Base-by-base conservation (phyloP, 2,329 filamentous ascomycete genomes). In the Davidsoniella virescens region DNA sequence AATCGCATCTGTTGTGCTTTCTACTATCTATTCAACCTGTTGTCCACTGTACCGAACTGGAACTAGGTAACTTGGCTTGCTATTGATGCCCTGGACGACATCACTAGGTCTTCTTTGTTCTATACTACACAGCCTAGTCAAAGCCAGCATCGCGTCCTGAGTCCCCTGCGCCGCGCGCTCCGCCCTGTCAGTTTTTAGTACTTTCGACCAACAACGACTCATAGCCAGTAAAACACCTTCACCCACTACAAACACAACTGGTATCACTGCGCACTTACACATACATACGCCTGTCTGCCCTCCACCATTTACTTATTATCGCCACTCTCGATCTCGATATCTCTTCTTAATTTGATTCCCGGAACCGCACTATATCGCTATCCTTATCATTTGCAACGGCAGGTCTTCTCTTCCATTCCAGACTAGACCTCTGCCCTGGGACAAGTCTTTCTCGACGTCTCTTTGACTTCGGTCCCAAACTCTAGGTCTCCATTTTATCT, bases 151-250 rank as follows among this genome's bases (percentile, higher is more conserved):
- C 46, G 36, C 36, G 46, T 48, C 46, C 38, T 33, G 36, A 33
- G 16, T 39, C 26, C 26, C 42, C 46, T 52, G 51, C 47, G 51
- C 51, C 47, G 51, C 41, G 44, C 36, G 41, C 47, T 46, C 43
- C 33, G 51, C 51, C 25, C 46, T 49, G 20, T 12, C 12, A 33
- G 29, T 33, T 9, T 33, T 33, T 33, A 33, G 29, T 33, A 33
- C 29, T 17, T 8, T 47, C 29, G 26, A n/a, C 29, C 14, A 10
- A 9, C 17, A 47, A 29, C 39, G n/a, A 41, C 16, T 14, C 37
- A 7, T 33, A 23, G 20, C 26, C 20, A 38, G 17, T 37, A 36
- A 37, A 47, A 26, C 29, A 16, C 44, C 17, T 2, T 16, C 38
- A 38, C 29, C 29, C 26, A 14, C 26, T 38, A 47, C 17, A 17